phyloP scores from a whole-genome alignment of 2,329 filamentous ascomycete species.

The Botrytis cinerea region DNA sequence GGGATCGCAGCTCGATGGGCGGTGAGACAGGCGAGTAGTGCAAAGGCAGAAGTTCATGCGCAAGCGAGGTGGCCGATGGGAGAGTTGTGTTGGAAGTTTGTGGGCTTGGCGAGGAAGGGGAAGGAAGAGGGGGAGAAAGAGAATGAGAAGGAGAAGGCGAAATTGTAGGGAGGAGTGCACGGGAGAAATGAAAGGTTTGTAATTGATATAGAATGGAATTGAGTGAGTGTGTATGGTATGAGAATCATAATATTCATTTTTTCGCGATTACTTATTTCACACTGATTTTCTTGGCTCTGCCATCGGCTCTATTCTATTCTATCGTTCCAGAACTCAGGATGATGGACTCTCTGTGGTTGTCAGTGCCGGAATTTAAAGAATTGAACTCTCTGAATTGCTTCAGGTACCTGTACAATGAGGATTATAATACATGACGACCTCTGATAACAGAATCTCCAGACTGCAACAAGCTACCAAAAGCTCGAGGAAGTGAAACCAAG shows the following conservation, averaged over 20 bases:
- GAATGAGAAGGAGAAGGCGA: conserved; percentile 43
- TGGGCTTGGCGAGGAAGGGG: conserved; percentile 52
- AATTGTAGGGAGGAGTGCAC: conserved; percentile 40
- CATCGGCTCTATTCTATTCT: too few relatives aligned
- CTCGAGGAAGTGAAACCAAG: too few relatives aligned
- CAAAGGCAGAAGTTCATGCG: conserved; percentile 73
- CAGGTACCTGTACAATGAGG: too few relatives aligned
- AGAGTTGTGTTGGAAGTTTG: conserved; percentile 74
- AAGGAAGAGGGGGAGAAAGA: conserved; percentile 34
- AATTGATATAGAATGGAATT: neutral
- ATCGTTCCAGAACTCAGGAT: too few relatives aligned
- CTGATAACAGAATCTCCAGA: too few relatives aligned
- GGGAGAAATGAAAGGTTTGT: too few relatives aligned
- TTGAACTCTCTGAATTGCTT: too few relatives aligned
- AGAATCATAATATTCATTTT: neutral
- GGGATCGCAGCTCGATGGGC: conserved; percentile 91
- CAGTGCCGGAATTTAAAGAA: too few relatives aligned
- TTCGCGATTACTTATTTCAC: neutral
- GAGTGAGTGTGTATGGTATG: neutral
- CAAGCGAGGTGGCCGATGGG: conserved; percentile 70
- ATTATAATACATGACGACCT: too few relatives aligned
- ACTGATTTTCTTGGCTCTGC: too few relatives aligned
- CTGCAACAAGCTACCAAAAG: too few relatives aligned
- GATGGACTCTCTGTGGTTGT: too few relatives aligned
- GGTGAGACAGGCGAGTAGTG: conserved; percentile 83